Evolutionary conservation across 176 grass and related monocot genomes (phyloP).

Genomic region (Juncus inflexus): DNA sequence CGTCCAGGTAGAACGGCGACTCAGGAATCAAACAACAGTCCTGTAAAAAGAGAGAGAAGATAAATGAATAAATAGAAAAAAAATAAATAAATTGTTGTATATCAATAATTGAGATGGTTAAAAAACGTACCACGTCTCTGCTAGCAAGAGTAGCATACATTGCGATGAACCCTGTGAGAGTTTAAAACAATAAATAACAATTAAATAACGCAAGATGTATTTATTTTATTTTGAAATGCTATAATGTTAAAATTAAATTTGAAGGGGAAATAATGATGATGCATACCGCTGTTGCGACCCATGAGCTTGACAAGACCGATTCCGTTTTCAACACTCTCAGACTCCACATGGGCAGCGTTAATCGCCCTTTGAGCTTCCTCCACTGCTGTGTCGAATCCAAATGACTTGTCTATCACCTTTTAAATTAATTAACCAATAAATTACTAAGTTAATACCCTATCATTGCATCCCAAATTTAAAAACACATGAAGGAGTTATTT

Average conservation of each 20-base stretch:
- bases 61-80: too few relatives aligned
- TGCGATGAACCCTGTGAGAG: constrained; percentile 74
- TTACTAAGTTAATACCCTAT: constrained; percentile 20
- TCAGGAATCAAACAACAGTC: constrained; percentile 96
- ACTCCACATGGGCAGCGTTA: constrained; percentile 88
- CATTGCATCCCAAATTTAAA: neutral
- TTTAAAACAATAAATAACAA: constrained; percentile 9
- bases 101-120: too few relatives aligned
- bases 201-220: constrained; percentile 1
- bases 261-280: too few relatives aligned
- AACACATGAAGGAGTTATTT: neutral
- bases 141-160: constrained; percentile 97
- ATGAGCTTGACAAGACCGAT: constrained; percentile 95
- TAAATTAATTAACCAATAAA: too few relatives aligned
- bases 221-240: constrained; percentile 1
- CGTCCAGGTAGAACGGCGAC: constrained; percentile 83
- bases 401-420: constrained; percentile 99
- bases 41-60: constrained; percentile 28
- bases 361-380: constrained; percentile 96
- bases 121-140: constrained; percentile 99
- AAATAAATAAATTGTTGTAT: constrained; percentile 14
- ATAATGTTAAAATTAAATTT: neutral
- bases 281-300: constrained; percentile 89
- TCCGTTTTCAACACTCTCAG: constrained; percentile 90
- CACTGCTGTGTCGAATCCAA: constrained; percentile 94